Conservation (phyloP, 176 grass and related monocot genomes). For the Triticum aestivum region DNA sequence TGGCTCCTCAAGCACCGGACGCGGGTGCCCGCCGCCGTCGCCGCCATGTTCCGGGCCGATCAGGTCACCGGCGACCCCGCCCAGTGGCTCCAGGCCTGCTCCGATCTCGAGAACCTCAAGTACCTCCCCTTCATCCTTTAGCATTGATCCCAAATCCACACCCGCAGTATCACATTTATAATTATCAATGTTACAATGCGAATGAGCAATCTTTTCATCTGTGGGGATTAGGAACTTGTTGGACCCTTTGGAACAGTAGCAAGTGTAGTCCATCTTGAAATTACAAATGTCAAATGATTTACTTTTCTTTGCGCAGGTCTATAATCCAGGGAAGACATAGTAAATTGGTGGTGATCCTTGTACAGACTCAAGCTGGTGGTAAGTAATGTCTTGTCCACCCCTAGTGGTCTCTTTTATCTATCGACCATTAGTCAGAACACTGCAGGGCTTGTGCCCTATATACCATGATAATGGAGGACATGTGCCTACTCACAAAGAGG, state of each 20-base stretch:
- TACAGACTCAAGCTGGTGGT: conserved; percentile 67
- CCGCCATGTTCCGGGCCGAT: conserved; percentile 65
- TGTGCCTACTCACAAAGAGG: neutral
- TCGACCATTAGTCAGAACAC: neutral
- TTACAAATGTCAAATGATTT: conserved; percentile 9
- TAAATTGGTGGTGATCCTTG: conserved; percentile 85
- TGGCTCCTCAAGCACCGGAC: conserved; percentile 93
- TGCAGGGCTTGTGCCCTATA: neutral
- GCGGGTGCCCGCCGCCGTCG: conserved; percentile 66
- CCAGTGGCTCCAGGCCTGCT: conserved; percentile 96
- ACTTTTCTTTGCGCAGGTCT: conserved; percentile 56
- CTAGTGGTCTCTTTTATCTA: neutral
- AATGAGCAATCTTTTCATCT: conserved; percentile 14
- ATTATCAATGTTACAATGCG: conserved; percentile 12
- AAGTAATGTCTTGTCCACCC: conserved; percentile 3
- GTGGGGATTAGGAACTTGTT: neutral
- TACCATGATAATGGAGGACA: neutral
- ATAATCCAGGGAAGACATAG: conserved; percentile 67
- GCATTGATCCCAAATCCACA: conserved; percentile 27
- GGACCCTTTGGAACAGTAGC: neutral
- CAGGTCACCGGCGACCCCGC: conserved; percentile 89
- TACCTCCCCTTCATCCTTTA: conserved; percentile 37
- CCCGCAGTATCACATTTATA: conserved; percentile 12
- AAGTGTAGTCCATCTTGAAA: neutral
- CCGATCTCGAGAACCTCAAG: conserved; percentile 99